Evolutionary conservation across 2,329 filamentous ascomycete species (phyloP), one percentile per base, ranked within the genome.

Genomic region (Nothomitra cinnamomea): DNA sequence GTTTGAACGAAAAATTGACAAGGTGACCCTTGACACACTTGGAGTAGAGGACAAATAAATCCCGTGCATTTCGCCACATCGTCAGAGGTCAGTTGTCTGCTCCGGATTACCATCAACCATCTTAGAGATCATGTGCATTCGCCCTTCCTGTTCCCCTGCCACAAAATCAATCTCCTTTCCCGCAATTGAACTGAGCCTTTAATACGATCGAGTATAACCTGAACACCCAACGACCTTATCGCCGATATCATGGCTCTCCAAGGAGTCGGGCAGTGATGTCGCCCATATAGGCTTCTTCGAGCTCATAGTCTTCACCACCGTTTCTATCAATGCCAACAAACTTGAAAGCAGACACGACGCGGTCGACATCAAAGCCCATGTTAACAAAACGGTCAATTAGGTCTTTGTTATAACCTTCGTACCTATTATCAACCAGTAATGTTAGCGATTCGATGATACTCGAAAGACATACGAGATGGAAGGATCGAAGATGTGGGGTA

Each of bases 351-450:
- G 83, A 77, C 0, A 95, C 87, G 1, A 96, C 87, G n/a, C 78
- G 75, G 50, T 89, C 85, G 1, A 94, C 77, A 54, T 87, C 82
- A 61, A 96, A 96, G 10, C 90, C 90, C 90, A 96, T 96, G 61
- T 73, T 78, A 15, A 85, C 80, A 61, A 96, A 96, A 3, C 83
- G 78, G 62, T 92, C 81, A 58, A 96, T 79, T 41, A 95, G 74
- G 32, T 83, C 77, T 62, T 82, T 84, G 68, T 88, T 89, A 68
- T 94, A 96, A 1, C 92, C 90, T 58, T 83, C 78, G 64, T 94
- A 95, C 57, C 85, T 90, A 60, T 56, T 45, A 57, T 55, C 8
- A 21, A 17, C 38, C n/a, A 47, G 2, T 17, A n/a, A 21, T 49
- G 56, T 69, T 62, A 72, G 65, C 60, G 53, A 58, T 57, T 13